phyloP scores from a whole-genome alignment of 2,329 filamentous ascomycete genomes.

The Chrysoporthe austroafricana region DNA sequence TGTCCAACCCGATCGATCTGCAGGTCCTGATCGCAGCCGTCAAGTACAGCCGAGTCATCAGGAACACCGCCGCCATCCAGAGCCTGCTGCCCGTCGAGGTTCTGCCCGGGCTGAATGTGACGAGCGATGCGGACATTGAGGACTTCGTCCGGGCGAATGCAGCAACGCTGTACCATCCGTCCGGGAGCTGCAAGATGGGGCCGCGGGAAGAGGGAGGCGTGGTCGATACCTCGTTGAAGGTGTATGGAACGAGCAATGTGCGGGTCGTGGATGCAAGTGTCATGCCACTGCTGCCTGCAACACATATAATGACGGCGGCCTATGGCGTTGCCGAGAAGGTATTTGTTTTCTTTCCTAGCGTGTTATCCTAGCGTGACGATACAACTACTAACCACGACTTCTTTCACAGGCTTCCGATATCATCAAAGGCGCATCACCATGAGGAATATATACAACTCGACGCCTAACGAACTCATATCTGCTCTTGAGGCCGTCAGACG shows the following conservation, averaged over 20 bases:
- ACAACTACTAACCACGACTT: neutral
- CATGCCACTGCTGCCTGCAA: slow-evolving; percentile 43
- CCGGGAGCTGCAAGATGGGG: slow-evolving; percentile 51
- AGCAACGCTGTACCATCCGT: slow-evolving; percentile 43
- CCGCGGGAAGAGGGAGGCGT: slow-evolving; percentile 48
- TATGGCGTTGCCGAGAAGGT: slow-evolving; percentile 38
- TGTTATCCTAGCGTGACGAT: neutral
- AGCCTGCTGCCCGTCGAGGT: slow-evolving; percentile 42
- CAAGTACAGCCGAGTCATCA: slow-evolving; percentile 41
- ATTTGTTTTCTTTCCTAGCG: neutral
- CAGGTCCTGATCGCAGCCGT: slow-evolving; percentile 47
- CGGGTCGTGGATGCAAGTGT: slow-evolving; percentile 51
- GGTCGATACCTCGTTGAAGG: slow-evolving; percentile 45
- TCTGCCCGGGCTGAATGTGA: slow-evolving; percentile 40
- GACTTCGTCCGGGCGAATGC: slow-evolving; percentile 31
- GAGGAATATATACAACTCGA: neutral
- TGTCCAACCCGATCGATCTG: slow-evolving; percentile 55
- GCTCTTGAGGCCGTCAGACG: neutral
- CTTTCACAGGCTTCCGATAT: slow-evolving; percentile 3
- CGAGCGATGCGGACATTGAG: slow-evolving; percentile 34
- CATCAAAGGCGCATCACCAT: neutral
- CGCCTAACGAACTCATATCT: neutral
- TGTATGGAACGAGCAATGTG: slow-evolving; percentile 49
- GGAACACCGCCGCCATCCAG: slow-evolving; percentile 38
- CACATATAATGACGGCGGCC: slow-evolving; percentile 34